phyloP scores from a whole-genome alignment of 139 green algal species.

The Pleodorina starrii region DNA sequence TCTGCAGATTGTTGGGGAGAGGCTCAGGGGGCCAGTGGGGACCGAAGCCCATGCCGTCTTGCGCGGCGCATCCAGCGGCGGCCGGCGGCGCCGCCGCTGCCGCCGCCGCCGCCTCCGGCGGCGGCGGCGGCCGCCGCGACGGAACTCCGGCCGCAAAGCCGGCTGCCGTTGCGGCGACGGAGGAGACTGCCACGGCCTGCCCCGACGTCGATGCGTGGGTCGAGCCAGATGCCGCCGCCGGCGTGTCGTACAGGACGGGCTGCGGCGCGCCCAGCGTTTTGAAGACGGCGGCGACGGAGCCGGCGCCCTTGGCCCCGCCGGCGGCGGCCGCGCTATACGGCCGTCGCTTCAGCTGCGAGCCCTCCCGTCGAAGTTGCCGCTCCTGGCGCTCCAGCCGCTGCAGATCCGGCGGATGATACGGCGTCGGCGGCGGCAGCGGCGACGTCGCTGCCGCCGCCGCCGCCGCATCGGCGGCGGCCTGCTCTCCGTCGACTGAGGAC shows the following conservation, averaged over 20 bases:
- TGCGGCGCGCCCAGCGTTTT: background rate
- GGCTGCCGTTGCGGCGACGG: background rate
- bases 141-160: too few species aligned
- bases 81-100: background rate
- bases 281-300: background rate
- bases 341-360: background rate
- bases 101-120: background rate
- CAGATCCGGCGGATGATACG: background rate
- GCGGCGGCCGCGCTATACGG: background rate
- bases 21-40: slow-evolving; percentile 8
- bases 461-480: too few species aligned
- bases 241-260: background rate
- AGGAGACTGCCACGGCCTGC: background rate
- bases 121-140: background rate
- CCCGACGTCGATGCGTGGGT: background rate
- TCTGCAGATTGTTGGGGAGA: background rate
- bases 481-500: too few species aligned
- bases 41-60: background rate
- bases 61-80: background rate
- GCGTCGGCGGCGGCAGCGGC: background rate
- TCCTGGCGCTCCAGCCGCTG: background rate
- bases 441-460: too few species aligned
- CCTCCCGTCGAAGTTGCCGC: background rate
- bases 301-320: background rate
- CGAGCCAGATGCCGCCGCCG: background rate